Evolutionary conservation across 139 green algal species (phyloP).

Genomic region (Coelastrella sp.): DNA sequence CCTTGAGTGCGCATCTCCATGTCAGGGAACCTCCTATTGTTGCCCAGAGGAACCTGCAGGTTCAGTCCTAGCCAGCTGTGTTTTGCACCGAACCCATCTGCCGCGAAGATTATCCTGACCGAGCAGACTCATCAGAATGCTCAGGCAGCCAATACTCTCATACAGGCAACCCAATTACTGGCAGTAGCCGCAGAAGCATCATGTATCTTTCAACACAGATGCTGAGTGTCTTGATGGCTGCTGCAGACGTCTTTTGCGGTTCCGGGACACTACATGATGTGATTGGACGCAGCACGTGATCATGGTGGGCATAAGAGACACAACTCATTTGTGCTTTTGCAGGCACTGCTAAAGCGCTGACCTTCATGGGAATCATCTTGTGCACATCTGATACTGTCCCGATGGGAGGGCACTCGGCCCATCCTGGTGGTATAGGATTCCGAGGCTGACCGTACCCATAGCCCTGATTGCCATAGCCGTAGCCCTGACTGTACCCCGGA

Average conservation of each 20-base stretch:
- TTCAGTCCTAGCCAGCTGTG: background rate
- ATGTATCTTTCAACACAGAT: no score
- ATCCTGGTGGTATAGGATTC: conserved; percentile 43
- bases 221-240: no score
- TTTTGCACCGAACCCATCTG: no score
- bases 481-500: background rate
- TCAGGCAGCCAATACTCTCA: no score
- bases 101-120: no score
- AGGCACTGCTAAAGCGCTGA: background rate
- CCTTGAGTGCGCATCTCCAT: background rate
- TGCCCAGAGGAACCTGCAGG: conserved; percentile 31
- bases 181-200: no score
- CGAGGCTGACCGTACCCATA: conserved; percentile 1
- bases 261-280: no score
- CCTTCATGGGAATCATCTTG: conserved; percentile 43
- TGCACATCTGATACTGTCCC: conserved; percentile 14
- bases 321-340: no score
- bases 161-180: no score
- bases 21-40: background rate
- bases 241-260: no score
- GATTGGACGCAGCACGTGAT: no score
- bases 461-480: background rate
- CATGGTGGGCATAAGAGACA: no score
- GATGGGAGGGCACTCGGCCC: conserved; percentile 40
- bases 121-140: background rate